These are phyloP conservation scores for Cadophora sp. DNA, from an alignment of 2,329 filamentous ascomycete species.

Conservation along the genomic window DNA sequence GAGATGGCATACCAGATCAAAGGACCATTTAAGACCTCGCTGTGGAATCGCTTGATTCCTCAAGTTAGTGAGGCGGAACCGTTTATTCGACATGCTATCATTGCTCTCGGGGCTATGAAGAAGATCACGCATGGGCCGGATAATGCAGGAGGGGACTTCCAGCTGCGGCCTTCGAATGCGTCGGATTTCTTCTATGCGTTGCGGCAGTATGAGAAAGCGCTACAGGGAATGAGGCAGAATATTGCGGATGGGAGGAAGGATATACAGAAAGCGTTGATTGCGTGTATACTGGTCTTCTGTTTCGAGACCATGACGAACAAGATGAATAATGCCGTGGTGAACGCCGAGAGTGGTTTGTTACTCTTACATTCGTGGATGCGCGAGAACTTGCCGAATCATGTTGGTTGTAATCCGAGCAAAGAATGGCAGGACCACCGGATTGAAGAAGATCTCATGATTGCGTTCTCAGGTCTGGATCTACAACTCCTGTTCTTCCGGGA, in stretches of 20 bases:
- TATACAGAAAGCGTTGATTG: constrained; percentile 25
- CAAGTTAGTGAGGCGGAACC: constrained; percentile 30
- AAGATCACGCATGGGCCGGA: constrained; percentile 3
- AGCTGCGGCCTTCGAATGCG: neutral
- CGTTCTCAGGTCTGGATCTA: constrained; percentile 25
- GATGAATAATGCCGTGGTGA: constrained; percentile 20
- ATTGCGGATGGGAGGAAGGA: constrained; percentile 26
- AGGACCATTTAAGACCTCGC: constrained; percentile 24
- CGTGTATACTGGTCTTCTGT: constrained; percentile 28
- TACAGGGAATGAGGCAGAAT: constrained; percentile 25
- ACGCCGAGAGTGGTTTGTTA: constrained; percentile 28
- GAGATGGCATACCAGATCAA: constrained; percentile 29
- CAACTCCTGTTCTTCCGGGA: constrained; percentile 26
- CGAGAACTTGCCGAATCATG: neutral
- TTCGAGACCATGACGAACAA: constrained; percentile 27
- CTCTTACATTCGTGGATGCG: constrained; percentile 18
- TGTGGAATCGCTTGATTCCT: constrained; percentile 34
- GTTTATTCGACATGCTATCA: constrained; percentile 32
- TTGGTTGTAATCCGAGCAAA: neutral
- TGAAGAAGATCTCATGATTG: constrained; percentile 25
- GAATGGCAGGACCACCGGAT: constrained; percentile 5
- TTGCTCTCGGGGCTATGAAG: constrained; percentile 29
- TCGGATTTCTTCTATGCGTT: constrained; percentile 24
- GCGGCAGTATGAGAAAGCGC: constrained; percentile 27
- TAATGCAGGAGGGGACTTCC: constrained; percentile 6